A percentile compares a stretch with the other conserved stretches of the same genome.
phyloP scores from a whole-genome alignment of 1,284 basidiomycete species.

The Ustilago curta region DNA sequence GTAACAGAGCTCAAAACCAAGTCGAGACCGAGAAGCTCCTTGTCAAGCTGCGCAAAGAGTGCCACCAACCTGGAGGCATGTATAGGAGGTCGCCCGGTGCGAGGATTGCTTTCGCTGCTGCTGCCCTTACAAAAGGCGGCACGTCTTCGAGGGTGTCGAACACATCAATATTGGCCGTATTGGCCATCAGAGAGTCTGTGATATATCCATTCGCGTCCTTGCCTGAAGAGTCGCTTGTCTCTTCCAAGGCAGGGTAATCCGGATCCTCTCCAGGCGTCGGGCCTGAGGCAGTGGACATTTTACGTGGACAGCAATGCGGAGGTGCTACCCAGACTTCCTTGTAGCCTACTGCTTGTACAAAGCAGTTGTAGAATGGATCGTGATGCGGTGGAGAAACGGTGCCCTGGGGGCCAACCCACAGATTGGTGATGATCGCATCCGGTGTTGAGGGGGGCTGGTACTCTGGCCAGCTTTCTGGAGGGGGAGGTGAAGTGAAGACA shows the following conservation, averaged over 20 bases:
- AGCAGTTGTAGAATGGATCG: constrained; percentile 94
- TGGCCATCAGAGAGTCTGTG: constrained; percentile 45
- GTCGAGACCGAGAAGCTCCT: constrained; percentile 43
- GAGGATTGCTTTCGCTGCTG: constrained; percentile 36
- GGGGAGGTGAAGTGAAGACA: constrained; percentile 77
- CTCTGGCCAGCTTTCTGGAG: constrained; percentile 60
- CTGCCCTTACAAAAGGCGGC: constrained; percentile 9
- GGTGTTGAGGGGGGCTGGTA: constrained; percentile 79
- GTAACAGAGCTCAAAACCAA: constrained; percentile 26
- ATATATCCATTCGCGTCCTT: neutral
- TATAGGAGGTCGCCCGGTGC: constrained; percentile 56
- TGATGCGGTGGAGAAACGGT: constrained; percentile 89
- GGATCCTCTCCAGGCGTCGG: neutral
- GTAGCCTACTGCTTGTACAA: constrained; percentile 85
- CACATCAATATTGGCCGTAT: constrained; percentile 52
- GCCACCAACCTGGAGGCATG: constrained; percentile 61
- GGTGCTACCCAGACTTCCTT: constrained; percentile 95
- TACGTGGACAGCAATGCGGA: constrained; percentile 65
- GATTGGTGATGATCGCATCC: constrained; percentile 78
- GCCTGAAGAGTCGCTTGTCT: neutral
- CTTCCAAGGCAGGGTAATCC: neutral
- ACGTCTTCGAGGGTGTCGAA: constrained; percentile 16
- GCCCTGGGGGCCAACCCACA: constrained; percentile 85
- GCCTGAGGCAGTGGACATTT: neutral
- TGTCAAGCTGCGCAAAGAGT: constrained; percentile 50